Evolutionary conservation across 352 stramenopile genomes (phyloP).

Genomic region (Hyaloperonospora brassicae): DNA sequence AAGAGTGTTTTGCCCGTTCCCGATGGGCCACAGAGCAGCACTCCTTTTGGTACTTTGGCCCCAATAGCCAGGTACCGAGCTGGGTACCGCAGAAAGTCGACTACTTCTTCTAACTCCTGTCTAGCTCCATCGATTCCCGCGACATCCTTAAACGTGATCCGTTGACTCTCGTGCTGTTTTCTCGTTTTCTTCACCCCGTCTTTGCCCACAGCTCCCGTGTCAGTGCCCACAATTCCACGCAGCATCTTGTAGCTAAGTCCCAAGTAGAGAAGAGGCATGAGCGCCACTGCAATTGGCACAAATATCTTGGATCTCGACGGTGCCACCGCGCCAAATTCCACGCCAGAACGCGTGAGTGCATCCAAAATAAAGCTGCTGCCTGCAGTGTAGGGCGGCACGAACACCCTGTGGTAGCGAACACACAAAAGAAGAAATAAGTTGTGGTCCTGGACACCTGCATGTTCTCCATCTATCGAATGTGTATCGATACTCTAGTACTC

Average conservation of each 20-base stretch:
- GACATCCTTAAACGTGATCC: conserved; percentile 89
- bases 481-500: conserved; percentile 9
- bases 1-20: conserved; percentile 94
- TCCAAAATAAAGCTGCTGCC: conserved; percentile 59
- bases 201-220: conserved; percentile 52
- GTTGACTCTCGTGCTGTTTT: conserved; percentile 25
- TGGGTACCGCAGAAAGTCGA: conserved; percentile 92
- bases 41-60: conserved; percentile 88
- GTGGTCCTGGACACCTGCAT: too few species aligned
- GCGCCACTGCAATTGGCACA: conserved; percentile 48
- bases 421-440: too few species aligned
- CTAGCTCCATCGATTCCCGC: conserved; percentile 92
- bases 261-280: conserved; percentile 80
- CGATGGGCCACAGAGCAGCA: conserved; percentile 90
- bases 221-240: conserved; percentile 46
- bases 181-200: conserved; percentile 51
- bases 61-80: conserved; percentile 89
- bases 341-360: conserved; percentile 43
- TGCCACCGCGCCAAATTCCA: conserved; percentile 60
- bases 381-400: conserved; percentile 63
- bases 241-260: conserved; percentile 82
- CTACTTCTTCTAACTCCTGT: conserved; percentile 89
- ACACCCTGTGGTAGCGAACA: conserved; percentile 32
- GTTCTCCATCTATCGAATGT: neutral
- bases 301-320: conserved; percentile 40